Base-by-base conservation (phyloP, 495 filamentous ascomycete genomes). In the Podospora fimiseda region DNA sequence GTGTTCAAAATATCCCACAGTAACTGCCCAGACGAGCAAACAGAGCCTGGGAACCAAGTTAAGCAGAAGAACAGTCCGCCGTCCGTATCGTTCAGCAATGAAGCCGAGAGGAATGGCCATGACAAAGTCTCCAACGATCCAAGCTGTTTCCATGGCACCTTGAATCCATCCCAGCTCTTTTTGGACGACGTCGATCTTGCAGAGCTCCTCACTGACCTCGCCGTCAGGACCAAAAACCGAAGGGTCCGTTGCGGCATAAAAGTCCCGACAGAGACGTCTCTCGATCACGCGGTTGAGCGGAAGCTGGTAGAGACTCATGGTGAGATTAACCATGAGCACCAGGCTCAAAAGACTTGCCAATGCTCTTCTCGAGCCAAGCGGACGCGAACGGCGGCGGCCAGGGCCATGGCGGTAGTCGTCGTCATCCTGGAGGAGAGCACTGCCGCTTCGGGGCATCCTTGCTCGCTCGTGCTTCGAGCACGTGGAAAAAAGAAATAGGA, bases 211-310 rank as follows among this genome's bases (percentile, higher is more conserved):
- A 16, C 68, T 65, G 11, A 76, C 58, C 44, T 53, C 55, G 6
- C 68, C 71, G 55, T 70, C 67, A 6, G 48, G 56, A 0, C 39
- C 44, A n/a, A 72, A 58, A 14, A 55, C 55, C 3, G 63, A 65
- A 0, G 70, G 70, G 21, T 76, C 70, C 24, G 66, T 55, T 15
- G 23, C 54, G 16, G 40, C 33, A 49, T 77, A 79, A 50, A 75
- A 70, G 15, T 75, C 70, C 19, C 60, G 66, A 44, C 76, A 79
- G 15, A 77, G 60, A 20, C 74, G 64, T 14, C 66, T 57, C 58
- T 79, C 75, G 30, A 77, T 62, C 2, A 77, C 66, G 42, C 75
- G 68, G 52, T 69, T 77, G 8, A 75, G 61, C 2, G 76, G 75
- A 14, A 77, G 62, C 51, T 70, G 69, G 39, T 74, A 73, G 14